Evolutionary conservation across 1,284 basidiomycete genomes (phyloP).

Genomic region (Leccinum fallax): DNA sequence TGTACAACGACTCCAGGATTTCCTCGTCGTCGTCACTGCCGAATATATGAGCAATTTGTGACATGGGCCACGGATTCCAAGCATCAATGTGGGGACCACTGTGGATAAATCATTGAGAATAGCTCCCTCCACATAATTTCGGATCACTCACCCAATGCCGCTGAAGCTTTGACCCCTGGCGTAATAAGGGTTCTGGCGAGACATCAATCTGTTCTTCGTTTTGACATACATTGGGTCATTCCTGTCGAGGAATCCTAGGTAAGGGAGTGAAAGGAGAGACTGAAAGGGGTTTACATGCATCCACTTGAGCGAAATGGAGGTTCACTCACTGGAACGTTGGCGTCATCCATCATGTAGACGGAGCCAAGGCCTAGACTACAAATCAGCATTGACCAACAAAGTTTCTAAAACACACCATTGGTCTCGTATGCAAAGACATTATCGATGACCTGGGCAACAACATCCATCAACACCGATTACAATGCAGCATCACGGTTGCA

Average conservation of each 20-base stretch:
- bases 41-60: constrained; percentile 71
- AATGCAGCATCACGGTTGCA: neutral
- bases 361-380: constrained; percentile 55
- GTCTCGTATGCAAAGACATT: constrained; percentile 77
- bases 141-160: constrained; percentile 60
- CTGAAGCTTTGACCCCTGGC: constrained; percentile 63
- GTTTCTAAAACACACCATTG: constrained; percentile 50
- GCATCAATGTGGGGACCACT: constrained; percentile 76
- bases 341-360: constrained; percentile 79
- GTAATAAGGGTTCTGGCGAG: constrained; percentile 69
- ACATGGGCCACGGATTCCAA: constrained; percentile 83
- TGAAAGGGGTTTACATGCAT: constrained; percentile 30
- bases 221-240: constrained; percentile 57
- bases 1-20: constrained; percentile 61
- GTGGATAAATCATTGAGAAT: constrained; percentile 9
- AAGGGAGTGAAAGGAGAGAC: constrained; percentile 76
- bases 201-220: constrained; percentile 64
- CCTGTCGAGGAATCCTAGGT: constrained; percentile 72
- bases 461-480: constrained; percentile 5
- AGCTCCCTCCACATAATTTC: neutral
- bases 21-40: constrained; percentile 72
- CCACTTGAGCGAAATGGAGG: constrained; percentile 2
- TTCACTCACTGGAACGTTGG: constrained; percentile 70
- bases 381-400: neutral
- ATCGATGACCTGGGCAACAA: constrained; percentile 49